Evolutionary conservation across 495 filamentous ascomycete genomes (phyloP).

Genomic region (Xylaria venustula): DNA sequence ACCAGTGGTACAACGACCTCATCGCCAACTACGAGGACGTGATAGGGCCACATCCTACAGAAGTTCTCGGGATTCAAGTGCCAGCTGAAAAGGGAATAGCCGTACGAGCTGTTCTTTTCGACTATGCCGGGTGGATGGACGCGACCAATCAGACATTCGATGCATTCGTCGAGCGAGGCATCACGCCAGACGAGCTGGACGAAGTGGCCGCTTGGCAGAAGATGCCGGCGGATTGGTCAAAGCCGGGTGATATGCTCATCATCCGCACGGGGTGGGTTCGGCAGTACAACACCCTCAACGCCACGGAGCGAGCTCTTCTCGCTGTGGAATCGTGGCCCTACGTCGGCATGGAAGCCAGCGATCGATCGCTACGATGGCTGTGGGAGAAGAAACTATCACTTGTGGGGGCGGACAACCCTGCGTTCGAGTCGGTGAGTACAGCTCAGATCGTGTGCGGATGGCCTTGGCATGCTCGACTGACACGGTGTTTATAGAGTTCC

Average conservation of each 20-base stretch:
- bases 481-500: neutral
- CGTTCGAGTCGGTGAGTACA: conserved; percentile 24
- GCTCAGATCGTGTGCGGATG: neutral
- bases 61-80: conserved; percentile 24
- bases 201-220: conserved; percentile 51
- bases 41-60: conserved; percentile 16
- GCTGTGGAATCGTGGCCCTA: conserved; percentile 21
- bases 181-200: conserved; percentile 48
- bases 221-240: conserved; percentile 28
- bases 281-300: conserved; percentile 19
- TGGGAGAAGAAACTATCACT: conserved; percentile 33
- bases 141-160: conserved; percentile 49
- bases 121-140: conserved; percentile 35
- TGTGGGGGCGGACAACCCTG: conserved; percentile 29
- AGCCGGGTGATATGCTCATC: conserved; percentile 30
- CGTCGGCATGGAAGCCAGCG: conserved; percentile 24
- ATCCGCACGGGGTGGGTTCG: conserved; percentile 32
- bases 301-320: conserved; percentile 21
- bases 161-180: conserved; percentile 51
- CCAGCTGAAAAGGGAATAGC: conserved; percentile 52
- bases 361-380: conserved; percentile 26
- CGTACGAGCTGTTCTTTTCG: conserved; percentile 50
- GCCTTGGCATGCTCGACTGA: neutral
- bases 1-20: conserved; percentile 23
- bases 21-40: conserved; percentile 18